phyloP scores from a whole-genome alignment of 768 basidiomycete genomes.

The Roridomyces roridus region DNA sequence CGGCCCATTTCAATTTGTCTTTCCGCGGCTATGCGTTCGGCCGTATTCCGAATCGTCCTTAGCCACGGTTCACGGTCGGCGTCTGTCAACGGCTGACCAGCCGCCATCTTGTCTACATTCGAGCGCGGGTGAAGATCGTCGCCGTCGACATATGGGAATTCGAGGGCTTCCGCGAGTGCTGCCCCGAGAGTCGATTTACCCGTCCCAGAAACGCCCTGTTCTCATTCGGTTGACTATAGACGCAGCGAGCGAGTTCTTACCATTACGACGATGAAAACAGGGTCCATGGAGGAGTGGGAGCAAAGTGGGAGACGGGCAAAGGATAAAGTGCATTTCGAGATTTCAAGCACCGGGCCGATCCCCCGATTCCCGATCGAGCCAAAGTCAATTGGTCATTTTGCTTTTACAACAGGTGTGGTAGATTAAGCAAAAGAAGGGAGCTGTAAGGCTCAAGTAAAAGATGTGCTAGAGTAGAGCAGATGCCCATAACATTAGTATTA shows the following conservation, averaged over 20 bases:
- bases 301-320: not conserved
- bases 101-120: conserved; percentile 89
- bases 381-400: conserved; percentile 13
- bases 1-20: conserved; percentile 2
- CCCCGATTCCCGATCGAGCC: conserved; percentile 3
- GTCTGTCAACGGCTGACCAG: conserved; percentile 78
- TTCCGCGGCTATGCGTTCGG: conserved; percentile 45
- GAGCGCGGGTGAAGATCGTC: conserved; percentile 84
- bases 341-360: not conserved
- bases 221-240: not conserved
- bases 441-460: not conserved
- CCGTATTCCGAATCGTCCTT: conserved; percentile 67
- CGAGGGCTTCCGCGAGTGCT: conserved; percentile 63
- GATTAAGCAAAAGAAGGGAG: too few species aligned
- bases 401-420: not conserved
- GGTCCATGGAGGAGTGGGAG: conserved; percentile 7
- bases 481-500: too few species aligned
- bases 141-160: conserved; percentile 85
- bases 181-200: conserved; percentile 76
- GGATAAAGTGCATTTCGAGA: not conserved
- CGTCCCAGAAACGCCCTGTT: conserved; percentile 74
- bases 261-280: conserved; percentile 31
- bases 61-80: conserved; percentile 90
- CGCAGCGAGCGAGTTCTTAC: conserved; percentile 12
- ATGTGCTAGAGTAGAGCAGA: not conserved